Evolutionary conservation across 2,329 filamentous ascomycete species (phyloP).

Genomic region (Cladobotryum mycophilum): DNA sequence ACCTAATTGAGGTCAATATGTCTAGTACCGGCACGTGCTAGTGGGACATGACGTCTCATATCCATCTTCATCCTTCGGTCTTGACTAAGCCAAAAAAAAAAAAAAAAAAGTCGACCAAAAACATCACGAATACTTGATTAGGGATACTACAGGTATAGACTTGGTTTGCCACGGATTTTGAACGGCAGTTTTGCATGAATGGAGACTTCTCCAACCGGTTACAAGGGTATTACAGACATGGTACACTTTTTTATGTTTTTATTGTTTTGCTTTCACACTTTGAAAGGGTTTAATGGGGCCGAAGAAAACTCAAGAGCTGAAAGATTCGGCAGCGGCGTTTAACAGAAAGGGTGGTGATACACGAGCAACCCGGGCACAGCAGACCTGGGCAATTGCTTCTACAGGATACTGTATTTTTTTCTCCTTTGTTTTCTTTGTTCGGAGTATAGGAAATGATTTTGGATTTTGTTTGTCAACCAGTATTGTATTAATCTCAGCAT

Average conservation of each 20-base stretch:
- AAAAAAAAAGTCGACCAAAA: too few relatives aligned
- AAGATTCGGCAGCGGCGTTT: constrained; percentile 37
- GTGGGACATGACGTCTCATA: too few relatives aligned
- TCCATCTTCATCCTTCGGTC: too few relatives aligned
- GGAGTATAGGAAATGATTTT: too few relatives aligned
- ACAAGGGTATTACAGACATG: not conserved
- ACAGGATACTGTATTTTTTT: not conserved
- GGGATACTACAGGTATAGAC: too few relatives aligned
- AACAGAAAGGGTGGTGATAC: not conserved
- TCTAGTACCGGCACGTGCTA: not conserved
- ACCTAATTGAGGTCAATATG: constrained; percentile 9
- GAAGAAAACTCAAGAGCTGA: constrained; percentile 53
- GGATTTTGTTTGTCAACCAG: too few relatives aligned
- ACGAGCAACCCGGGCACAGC: not conserved
- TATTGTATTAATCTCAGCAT: too few relatives aligned
- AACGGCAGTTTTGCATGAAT: too few relatives aligned
- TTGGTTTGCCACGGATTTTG: too few relatives aligned
- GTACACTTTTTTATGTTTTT: not conserved
- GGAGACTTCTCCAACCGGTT: too few relatives aligned
- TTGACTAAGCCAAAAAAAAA: too few relatives aligned
- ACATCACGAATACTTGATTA: too few relatives aligned
- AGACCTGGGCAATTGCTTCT: not conserved
- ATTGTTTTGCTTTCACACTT: constrained; percentile 18
- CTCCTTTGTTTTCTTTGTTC: not conserved
- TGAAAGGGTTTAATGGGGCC: constrained; percentile 20